A percentile compares a stretch with the other conserved stretches of the same genome.
phyloP scores from a whole-genome alignment of 139 green algal genomes.

The Chlamydomonas incerta region DNA sequence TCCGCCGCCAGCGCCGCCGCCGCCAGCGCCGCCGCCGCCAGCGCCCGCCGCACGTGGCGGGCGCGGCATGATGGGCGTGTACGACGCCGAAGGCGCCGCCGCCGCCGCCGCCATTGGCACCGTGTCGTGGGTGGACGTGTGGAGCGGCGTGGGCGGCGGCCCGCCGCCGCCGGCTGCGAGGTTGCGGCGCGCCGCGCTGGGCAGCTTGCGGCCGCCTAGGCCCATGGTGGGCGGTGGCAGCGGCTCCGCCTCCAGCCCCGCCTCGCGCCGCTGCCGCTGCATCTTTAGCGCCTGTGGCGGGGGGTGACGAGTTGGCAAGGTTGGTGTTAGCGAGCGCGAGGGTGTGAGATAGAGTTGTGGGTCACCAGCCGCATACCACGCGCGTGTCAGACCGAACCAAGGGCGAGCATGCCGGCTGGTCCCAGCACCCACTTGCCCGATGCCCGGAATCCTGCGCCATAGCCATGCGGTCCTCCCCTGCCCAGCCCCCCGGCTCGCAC shows the following conservation, averaged over 20 bases:
- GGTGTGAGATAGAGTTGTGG: too few relatives aligned
- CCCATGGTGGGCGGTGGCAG: not conserved
- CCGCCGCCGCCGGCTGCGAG: not conserved
- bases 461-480: too few relatives aligned
- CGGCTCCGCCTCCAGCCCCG: not conserved
- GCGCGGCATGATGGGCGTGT: too few relatives aligned
- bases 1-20: not conserved
- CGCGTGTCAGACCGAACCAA: not conserved
- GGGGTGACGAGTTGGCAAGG: not conserved
- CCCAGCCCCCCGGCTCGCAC: too few relatives aligned
- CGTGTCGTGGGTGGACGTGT: not conserved
- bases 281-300: conserved; percentile 11
- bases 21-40: not conserved
- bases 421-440: too few relatives aligned
- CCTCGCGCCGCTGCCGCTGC: conserved; percentile 7
- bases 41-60: not conserved
- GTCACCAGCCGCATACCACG: not conserved
- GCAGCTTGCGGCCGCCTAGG: conserved; percentile 22
- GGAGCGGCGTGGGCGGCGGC: conserved; percentile 1
- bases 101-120: not conserved
- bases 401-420: not conserved
- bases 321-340: not conserved
- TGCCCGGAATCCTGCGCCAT: too few relatives aligned
- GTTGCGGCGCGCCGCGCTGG: conserved; percentile 23
- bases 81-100: too few relatives aligned